Evolutionary conservation across 495 filamentous ascomycete species (phyloP), one percentile per base, ranked within the genome.

Genomic region (Aspergillus ostianus): DNA sequence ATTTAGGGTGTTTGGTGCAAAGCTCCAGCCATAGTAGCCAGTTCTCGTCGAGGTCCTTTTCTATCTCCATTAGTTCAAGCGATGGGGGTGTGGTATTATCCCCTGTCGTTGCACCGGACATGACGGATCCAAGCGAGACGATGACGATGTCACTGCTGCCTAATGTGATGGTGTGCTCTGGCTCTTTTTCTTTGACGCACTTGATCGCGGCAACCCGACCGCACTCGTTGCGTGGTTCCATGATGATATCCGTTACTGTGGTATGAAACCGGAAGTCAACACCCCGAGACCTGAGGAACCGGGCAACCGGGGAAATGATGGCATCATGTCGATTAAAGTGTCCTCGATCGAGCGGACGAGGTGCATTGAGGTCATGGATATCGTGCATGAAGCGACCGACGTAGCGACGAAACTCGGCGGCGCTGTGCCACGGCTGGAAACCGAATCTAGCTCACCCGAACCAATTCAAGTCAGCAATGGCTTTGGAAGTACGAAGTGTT

Each of bases 191-290:
- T 12, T 41, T 41, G 20, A 30, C 21, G 3, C 54, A 26, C 9
- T 27, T 47, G 46, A 61, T 52, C 18, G 58, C 56, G 10, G 59
- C 46, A 3, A 64, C 51, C 21, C 61, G 56, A 36, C 56, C 55
- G 13, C 44, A 58, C 47, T 66, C 51, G 32, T 57, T 10, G 30
- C 46, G 12, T 8, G 57, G 27, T 4, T 62, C 64, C 13, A 67
- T 69, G 47, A 65, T 53, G 51, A 75, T 67, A 36, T 73, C 61
- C 9, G 47, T 66, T 21, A 76, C 65, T 19, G 56, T 74, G 32
- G 70, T 73, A 53, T 71, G 48, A 55, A 72, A 76, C 12, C 53
- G 72, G 56, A 80, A 81, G 48, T 79, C 73, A n/a, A 80, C 78
- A 2, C 75, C 75, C 18, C 66, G 62, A 4, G 61, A 57, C 19